Percentiles rank a stretch among this genome's conserved stretches.
Evolutionary conservation across 371 early-diverging fungal species (phyloP).

Genomic region (Lichtheimia hyalospora): DNA sequence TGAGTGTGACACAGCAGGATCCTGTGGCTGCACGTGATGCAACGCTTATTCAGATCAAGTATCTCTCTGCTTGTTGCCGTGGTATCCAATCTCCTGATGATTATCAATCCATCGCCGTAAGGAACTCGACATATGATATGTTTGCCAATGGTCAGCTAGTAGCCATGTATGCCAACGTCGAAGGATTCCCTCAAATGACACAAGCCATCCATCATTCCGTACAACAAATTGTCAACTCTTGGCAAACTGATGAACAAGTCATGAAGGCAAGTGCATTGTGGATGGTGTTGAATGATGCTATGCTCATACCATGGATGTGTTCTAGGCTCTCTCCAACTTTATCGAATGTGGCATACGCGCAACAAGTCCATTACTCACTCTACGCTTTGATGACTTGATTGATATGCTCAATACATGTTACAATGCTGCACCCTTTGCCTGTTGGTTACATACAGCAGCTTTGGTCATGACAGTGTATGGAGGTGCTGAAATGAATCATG

Average conservation of each 20-base stretch:
- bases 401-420: constrained; percentile 42
- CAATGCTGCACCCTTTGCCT: constrained; percentile 39
- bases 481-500: constrained; percentile 33
- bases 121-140: constrained; percentile 33
- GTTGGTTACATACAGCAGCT: constrained; percentile 59
- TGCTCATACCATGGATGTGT: background rate
- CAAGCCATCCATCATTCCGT: constrained; percentile 32
- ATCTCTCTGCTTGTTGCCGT: constrained; percentile 53
- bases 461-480: constrained; percentile 61
- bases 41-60: constrained; percentile 34
- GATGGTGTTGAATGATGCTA: background rate
- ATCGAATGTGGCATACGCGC: constrained; percentile 55
- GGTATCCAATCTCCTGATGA: constrained; percentile 58
- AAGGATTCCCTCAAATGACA: constrained; percentile 30
- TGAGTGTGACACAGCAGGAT: constrained; percentile 16
- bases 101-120: constrained; percentile 33
- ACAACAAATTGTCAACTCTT: constrained; percentile 26
- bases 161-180: constrained; percentile 22
- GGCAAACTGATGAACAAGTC: constrained; percentile 40
- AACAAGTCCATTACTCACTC: constrained; percentile 44
- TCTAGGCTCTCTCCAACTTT: constrained; percentile 25
- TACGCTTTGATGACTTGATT: constrained; percentile 41
- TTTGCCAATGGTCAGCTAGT: constrained; percentile 40
- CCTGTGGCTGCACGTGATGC: constrained; percentile 19
- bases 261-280: constrained; percentile 21